Evolutionary conservation across 2,329 filamentous ascomycete species (phyloP).

Genomic region (Colletotrichum coccodes): DNA sequence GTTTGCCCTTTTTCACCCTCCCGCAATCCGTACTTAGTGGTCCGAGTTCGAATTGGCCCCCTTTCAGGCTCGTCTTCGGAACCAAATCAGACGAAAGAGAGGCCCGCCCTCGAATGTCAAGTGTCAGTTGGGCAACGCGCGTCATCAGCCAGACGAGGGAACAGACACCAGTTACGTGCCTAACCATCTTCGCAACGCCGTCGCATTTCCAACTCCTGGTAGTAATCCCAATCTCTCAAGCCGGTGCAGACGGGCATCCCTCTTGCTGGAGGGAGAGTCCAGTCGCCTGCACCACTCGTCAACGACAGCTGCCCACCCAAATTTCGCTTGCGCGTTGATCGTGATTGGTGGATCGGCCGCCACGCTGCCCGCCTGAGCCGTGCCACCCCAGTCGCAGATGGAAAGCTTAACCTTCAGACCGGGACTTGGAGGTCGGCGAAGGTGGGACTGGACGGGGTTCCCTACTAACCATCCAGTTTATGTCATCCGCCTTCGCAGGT

Average conservation of each 20-base stretch:
- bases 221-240: neutral
- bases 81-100: neutral
- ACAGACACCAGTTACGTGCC: conserved; percentile 1
- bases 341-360: conserved; percentile 14
- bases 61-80: neutral
- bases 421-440: conserved; percentile 14
- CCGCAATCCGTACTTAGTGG: neutral
- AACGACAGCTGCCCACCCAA: conserved; percentile 6
- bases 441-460: neutral
- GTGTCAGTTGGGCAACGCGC: neutral
- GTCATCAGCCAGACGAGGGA: conserved; percentile 8
- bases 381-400: conserved; percentile 20
- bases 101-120: conserved; percentile 8
- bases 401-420: conserved; percentile 27
- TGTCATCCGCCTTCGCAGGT: neutral
- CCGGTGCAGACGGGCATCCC: neutral
- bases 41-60: neutral
- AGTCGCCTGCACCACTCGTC: neutral
- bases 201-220: neutral
- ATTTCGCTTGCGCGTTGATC: neutral
- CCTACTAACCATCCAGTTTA: neutral
- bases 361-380: conserved; percentile 1
- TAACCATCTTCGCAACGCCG: neutral
- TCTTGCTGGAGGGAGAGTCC: neutral
- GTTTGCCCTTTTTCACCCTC: neutral